A percentile compares a stretch with the other conserved stretches of the same genome.
phyloP scores from a whole-genome alignment of 495 filamentous ascomycete species.

The Penicillium cosmopolitanum region DNA sequence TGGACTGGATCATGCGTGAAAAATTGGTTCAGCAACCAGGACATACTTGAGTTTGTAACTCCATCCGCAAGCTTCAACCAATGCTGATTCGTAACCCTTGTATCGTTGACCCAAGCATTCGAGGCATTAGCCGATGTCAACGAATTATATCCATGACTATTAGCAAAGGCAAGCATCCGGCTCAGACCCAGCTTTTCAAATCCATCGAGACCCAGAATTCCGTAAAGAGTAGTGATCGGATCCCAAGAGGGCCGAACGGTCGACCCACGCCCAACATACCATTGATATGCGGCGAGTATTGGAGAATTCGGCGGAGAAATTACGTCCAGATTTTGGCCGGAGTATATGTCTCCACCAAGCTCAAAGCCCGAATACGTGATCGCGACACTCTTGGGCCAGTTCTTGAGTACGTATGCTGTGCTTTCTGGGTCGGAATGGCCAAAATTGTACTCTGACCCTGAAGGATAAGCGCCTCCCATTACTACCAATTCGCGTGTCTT shows the following conservation, averaged over 20 bases:
- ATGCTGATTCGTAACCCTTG: slow-evolving; percentile 11
- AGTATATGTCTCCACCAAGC: slow-evolving; percentile 3
- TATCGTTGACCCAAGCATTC: slow-evolving; percentile 11
- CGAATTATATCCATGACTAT: background rate
- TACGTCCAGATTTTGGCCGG: slow-evolving; percentile 1
- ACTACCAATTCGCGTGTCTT: slow-evolving; percentile 5
- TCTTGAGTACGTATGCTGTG: slow-evolving; percentile 5
- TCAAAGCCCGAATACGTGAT: slow-evolving; percentile 8
- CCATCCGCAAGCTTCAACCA: slow-evolving; percentile 13
- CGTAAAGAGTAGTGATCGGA: slow-evolving; percentile 9
- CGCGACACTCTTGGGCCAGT: slow-evolving; percentile 6
- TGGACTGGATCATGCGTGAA: slow-evolving; percentile 1
- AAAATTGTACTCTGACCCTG: slow-evolving; percentile 8
- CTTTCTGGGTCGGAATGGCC: slow-evolving; percentile 1
- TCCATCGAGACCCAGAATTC: slow-evolving; percentile 7
- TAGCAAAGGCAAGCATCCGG: slow-evolving; percentile 1
- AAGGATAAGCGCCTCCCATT: slow-evolving; percentile 10
- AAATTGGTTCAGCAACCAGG: slow-evolving; percentile 7
- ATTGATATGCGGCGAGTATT: slow-evolving; percentile 8
- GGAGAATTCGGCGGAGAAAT: slow-evolving; percentile 3
- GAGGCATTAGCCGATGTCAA: slow-evolving; percentile 8
- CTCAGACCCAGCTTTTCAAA: slow-evolving; percentile 2
- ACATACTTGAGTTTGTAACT: slow-evolving; percentile 10
- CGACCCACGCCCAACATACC: slow-evolving; percentile 13
- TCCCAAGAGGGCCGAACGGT: slow-evolving; percentile 8